Conservation (phyloP, 148 eudicot species). For the Rhododendron griersonianum region DNA sequence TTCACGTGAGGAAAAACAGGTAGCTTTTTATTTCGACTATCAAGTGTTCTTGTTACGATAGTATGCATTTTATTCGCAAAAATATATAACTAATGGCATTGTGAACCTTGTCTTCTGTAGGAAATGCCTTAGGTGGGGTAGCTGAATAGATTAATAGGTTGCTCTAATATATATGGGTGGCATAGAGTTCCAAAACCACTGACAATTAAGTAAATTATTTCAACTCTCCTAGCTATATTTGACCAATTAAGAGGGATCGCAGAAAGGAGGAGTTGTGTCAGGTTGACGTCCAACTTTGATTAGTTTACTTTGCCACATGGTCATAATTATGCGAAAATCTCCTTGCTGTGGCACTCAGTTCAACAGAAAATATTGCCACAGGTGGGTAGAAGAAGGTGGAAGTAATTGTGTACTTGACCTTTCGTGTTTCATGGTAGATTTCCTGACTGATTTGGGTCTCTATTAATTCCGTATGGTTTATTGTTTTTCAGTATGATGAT, state of each 20-base stretch:
- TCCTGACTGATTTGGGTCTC: neutral
- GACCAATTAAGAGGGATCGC: neutral
- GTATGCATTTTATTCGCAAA: neutral
- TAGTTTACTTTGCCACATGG: neutral
- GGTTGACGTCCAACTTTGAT: neutral
- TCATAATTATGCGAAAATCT: neutral
- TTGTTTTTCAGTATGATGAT: neutral
- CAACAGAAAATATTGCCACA: neutral
- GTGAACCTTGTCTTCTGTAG: conserved; percentile 2
- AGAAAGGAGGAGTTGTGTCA: neutral
- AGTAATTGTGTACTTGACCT: neutral
- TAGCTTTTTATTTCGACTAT: conserved; percentile 13
- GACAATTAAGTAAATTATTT: neutral
- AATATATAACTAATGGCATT: neutral
- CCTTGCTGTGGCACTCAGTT: neutral
- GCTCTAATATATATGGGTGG: neutral
- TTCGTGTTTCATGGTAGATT: neutral
- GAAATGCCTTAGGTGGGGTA: neutral
- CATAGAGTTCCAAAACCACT: neutral
- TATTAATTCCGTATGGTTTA: neutral
- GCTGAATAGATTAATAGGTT: neutral
- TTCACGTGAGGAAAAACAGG: conserved; percentile 91
- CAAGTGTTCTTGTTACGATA: neutral
- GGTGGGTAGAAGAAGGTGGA: neutral
- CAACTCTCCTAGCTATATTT: neutral